Conservation (phyloP, 345 rosid genomes). For the Hibiscus mutabilis region DNA sequence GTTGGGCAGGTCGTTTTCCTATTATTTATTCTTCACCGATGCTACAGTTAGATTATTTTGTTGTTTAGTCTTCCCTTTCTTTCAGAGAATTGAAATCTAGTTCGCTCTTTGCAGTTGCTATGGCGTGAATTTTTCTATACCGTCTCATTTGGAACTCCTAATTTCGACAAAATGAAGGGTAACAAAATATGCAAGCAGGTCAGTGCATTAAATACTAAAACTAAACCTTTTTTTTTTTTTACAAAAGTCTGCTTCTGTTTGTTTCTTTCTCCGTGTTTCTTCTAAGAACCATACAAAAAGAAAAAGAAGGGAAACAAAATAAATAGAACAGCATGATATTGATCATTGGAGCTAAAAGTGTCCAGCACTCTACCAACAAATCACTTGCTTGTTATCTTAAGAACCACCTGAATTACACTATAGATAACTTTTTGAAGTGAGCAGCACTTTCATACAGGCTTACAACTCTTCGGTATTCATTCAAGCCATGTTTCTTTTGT, state of each 20-base stretch:
- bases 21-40: slow-evolving; percentile 12
- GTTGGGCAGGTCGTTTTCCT: slow-evolving; percentile 66
- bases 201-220: slow-evolving; percentile 5
- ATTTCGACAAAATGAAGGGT: slow-evolving; percentile 80
- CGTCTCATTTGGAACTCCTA: slow-evolving; percentile 77
- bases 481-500: neutral
- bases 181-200: slow-evolving; percentile 92
- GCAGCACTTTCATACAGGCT: neutral
- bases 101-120: slow-evolving; percentile 41
- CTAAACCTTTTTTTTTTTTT: neutral
- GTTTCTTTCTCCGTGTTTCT: neutral
- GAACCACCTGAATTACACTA: neutral
- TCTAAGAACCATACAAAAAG: neutral
- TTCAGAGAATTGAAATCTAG: slow-evolving; percentile 13
- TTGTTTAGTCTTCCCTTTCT: slow-evolving; percentile 6
- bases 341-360: neutral
- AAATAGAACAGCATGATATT: neutral
- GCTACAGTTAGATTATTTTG: neutral
- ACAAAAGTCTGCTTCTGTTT: neutral
- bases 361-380: neutral
- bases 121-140: slow-evolving; percentile 96
- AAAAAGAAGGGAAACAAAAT: neutral
- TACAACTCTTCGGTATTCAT: neutral
- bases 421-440: neutral
- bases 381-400: neutral